These are phyloP conservation scores for Phlyctochytrium arcticum DNA, from an alignment of 192 early-diverging fungal genomes.

Conservation along the genomic window DNA sequence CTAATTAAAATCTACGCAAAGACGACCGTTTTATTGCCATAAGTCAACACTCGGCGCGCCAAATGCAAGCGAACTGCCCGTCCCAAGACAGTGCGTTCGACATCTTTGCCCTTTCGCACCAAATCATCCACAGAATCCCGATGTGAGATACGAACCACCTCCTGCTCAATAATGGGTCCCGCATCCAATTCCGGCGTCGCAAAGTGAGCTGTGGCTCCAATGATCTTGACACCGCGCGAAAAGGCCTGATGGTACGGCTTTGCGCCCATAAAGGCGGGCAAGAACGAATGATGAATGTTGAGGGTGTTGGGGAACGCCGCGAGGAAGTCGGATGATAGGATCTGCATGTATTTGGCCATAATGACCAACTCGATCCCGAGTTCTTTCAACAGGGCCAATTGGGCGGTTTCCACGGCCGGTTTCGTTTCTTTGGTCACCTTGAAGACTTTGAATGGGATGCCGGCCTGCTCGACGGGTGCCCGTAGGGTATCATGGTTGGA, in stretches of 20 bases:
- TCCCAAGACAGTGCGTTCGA: constrained; percentile 9
- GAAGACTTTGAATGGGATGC: neutral
- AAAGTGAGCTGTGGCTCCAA: constrained; percentile 26
- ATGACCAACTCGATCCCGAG: constrained; percentile 19
- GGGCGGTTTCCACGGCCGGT: neutral
- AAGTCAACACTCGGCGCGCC: constrained; percentile 13
- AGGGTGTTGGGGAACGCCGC: constrained; percentile 16
- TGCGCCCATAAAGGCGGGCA: constrained; percentile 21
- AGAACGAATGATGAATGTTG: constrained; percentile 26
- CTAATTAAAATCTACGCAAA: constrained; percentile 20
- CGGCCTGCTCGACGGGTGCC: neutral
- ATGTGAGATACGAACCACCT: constrained; percentile 17
- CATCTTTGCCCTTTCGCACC: constrained; percentile 22
- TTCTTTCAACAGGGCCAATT: constrained; percentile 3
- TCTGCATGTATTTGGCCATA: constrained; percentile 28
- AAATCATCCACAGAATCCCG: constrained; percentile 23
- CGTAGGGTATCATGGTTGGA: constrained; percentile 12
- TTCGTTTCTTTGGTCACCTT: constrained; percentile 7
- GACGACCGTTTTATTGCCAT: constrained; percentile 25
- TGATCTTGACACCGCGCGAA: constrained; percentile 17
- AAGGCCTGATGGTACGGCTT: constrained; percentile 26
- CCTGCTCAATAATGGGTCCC: constrained; percentile 28
- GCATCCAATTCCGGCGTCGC: constrained; percentile 17
- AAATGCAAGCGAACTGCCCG: constrained; percentile 17
- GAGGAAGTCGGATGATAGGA: constrained; percentile 11